A percentile compares a stretch with the other conserved stretches of the same genome.
phyloP scores from a whole-genome alignment of 1,284 basidiomycete genomes.

The Moesziomyces parantarcticus region DNA sequence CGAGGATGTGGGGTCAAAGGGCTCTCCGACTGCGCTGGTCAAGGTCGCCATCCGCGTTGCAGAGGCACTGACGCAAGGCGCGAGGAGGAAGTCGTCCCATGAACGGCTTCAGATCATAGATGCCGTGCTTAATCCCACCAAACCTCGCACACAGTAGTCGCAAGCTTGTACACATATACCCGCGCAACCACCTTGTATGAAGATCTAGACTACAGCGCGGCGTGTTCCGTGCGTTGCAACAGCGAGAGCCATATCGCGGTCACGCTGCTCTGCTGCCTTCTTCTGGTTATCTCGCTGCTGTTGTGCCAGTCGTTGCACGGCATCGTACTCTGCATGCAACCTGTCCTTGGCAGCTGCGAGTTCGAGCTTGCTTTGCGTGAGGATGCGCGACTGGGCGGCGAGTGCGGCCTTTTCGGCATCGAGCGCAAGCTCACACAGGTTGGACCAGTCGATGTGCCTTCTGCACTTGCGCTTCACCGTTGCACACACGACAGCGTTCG shows the following conservation, averaged over 20 bases:
- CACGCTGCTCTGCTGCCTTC: conserved; percentile 19
- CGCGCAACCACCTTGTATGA: too few species aligned
- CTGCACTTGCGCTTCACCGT: conserved; percentile 41
- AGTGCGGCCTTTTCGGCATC: conserved; percentile 37
- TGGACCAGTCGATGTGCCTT: conserved; percentile 45
- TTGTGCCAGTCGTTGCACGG: conserved; percentile 1
- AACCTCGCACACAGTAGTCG: background rate
- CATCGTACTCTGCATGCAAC: conserved; percentile 11
- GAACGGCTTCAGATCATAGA: conserved; percentile 36
- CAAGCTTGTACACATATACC: too few species aligned
- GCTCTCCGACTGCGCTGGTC: conserved; percentile 12
- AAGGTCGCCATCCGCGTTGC: conserved; percentile 25
- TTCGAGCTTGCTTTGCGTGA: conserved; percentile 21
- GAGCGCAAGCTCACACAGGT: conserved; percentile 33
- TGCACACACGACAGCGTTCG: conserved; percentile 20
- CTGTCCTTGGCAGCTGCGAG: conserved; percentile 9
- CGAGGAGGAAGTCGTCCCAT: conserved; percentile 32
- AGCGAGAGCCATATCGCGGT: conserved; percentile 22
- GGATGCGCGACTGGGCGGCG: conserved; percentile 25
- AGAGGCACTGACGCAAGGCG: conserved; percentile 29
- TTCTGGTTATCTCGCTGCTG: conserved; percentile 7
- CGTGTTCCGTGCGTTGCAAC: conserved; percentile 20
- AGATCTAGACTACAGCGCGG: conserved; percentile 3
- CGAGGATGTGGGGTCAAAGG: conserved; percentile 9
- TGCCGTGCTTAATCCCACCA: conserved; percentile 3